Evolutionary conservation across 2,329 filamentous ascomycete species (phyloP).

Genomic region (Paracamarosporium sp.): DNA sequence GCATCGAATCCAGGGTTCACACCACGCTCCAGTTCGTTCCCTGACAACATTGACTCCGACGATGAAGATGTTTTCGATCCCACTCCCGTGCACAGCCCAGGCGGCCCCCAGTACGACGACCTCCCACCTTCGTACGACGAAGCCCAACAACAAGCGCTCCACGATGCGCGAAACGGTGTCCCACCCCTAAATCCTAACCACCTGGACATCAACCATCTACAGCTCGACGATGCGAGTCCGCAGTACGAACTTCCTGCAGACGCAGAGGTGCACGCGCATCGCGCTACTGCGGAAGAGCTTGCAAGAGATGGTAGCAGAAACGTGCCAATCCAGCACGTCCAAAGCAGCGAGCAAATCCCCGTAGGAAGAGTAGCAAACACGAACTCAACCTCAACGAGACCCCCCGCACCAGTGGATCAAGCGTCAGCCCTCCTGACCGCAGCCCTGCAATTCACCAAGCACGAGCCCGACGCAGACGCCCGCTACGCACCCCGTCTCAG

Average conservation of each 20-base stretch:
- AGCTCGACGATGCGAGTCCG: slow-evolving; percentile 8
- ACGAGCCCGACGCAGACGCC: slow-evolving; percentile 30
- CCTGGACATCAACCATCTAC: slow-evolving; percentile 26
- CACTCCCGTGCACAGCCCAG: slow-evolving; percentile 38
- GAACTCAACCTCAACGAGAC: background rate
- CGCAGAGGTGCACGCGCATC: slow-evolving; percentile 34
- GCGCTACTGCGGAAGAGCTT: slow-evolving; percentile 25
- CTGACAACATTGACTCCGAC: slow-evolving; percentile 36
- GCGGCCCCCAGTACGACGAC: slow-evolving; percentile 44
- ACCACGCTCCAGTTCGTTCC: slow-evolving; percentile 35
- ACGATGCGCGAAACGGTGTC: slow-evolving; percentile 35
- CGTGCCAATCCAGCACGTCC: slow-evolving; percentile 15
- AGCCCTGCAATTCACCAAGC: slow-evolving; percentile 34
- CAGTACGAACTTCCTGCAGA: slow-evolving; percentile 27
- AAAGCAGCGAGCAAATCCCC: slow-evolving; percentile 24
- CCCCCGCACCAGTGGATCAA: slow-evolving; percentile 7
- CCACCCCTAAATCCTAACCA: slow-evolving; percentile 32
- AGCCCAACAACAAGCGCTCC: slow-evolving; percentile 37
- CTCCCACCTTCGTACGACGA: slow-evolving; percentile 47
- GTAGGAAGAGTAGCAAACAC: slow-evolving; percentile 28
- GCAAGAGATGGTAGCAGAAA: slow-evolving; percentile 20
- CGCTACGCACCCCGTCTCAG: slow-evolving; percentile 32
- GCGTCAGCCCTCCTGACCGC: slow-evolving; percentile 21
- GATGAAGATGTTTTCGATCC: slow-evolving; percentile 32
- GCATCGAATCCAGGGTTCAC: slow-evolving; percentile 28